Evolutionary conservation across 2,329 filamentous ascomycete species (phyloP), one percentile per base, ranked within the genome.

Genomic region (Penicillium hesseltinei): DNA sequence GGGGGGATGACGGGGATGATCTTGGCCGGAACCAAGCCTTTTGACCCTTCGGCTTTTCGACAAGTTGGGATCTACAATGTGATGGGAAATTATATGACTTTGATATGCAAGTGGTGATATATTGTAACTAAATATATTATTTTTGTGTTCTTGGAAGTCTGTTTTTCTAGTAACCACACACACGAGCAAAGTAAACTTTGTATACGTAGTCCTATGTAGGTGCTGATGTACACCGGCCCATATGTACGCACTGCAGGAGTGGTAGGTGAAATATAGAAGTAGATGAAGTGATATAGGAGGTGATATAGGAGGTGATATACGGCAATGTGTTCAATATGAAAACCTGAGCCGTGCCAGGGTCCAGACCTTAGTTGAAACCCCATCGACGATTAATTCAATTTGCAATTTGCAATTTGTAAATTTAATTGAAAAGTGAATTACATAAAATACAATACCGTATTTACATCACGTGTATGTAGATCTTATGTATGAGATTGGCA

Each of bases 11-110:
- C 35, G 42, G 49, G 49, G 42, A 47, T 53, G 42, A 36, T 46
- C 47, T 44, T 42, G 38, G 38, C 53, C 25, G 47, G 54, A 56
- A 56, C 54, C 49, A 53, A 56, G 54, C 49, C 46, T 58, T 54
- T 44, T 51, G 46, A 35, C 21, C 43, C 43, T 57, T 19, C 23
- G 54, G 49, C 25, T 56, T 46, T 33, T 27, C 11, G 7, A 19
- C 25, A 42, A 50, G 44, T 51, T 43, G 23, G 17, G 53, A 55
- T 55, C 46, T 44, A 55, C 53, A 38, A 19, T 5, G 31, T 23
- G 31, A 45, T 51, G 25, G 25, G 31, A 47, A 35, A 25, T 47
- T 23, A 47, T n/a, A 36, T 45, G 17, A 19, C 43, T 29, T 29
- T 29, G 25, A 45, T 36, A 33, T 52, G 29, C 9, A 35, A 35